These are phyloP conservation scores for Tuber brumale DNA, from an alignment of 495 filamentous ascomycete species.

Conservation along the genomic window DNA sequence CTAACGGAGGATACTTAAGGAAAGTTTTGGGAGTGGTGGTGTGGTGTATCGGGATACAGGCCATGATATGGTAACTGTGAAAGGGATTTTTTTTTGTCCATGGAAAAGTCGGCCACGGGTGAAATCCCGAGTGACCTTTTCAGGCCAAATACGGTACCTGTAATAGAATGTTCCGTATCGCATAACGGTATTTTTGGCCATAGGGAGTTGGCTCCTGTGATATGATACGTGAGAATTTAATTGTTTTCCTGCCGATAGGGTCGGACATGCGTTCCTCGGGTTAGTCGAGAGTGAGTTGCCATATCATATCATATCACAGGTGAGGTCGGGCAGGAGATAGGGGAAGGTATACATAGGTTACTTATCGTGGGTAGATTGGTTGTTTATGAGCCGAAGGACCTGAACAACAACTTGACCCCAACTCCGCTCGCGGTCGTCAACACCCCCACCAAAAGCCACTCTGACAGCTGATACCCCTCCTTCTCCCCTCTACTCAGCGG, in stretches of 20 bases:
- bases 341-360: background rate
- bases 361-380: background rate
- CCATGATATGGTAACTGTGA: background rate
- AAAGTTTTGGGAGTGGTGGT: background rate
- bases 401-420: conserved; percentile 3
- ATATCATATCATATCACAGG: too few species aligned
- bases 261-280: background rate
- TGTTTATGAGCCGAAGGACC: background rate
- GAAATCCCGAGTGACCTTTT: background rate
- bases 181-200: background rate
- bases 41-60: background rate
- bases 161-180: background rate
- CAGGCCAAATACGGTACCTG: too few species aligned
- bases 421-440: conserved; percentile 5
- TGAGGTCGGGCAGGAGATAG: background rate
- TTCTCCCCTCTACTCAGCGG: background rate
- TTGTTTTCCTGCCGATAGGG: background rate
- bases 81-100: background rate
- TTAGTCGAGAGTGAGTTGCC: background rate
- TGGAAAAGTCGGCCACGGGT: background rate
- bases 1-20: background rate
- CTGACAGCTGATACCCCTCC: background rate
- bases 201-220: background rate
- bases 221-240: background rate
- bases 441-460: background rate